Percentiles rank a stretch among this genome's conserved stretches.
These are phyloP conservation scores for Diaporthe amygdali DNA, from an alignment of 2,329 filamentous ascomycete species.

Conservation along the genomic window DNA sequence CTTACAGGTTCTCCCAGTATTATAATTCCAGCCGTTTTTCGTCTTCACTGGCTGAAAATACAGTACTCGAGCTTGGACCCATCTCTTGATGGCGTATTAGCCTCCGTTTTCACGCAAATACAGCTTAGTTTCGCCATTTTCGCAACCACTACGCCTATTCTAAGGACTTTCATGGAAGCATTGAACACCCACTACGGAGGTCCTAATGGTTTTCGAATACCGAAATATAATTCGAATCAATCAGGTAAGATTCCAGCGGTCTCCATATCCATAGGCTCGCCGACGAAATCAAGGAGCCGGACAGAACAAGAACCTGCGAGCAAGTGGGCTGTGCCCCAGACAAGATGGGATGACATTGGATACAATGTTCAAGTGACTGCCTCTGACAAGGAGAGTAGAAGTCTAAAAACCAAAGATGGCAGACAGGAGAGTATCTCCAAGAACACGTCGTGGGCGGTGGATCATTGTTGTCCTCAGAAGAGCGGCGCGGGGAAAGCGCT, in stretches of 20 bases:
- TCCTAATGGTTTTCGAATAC: neutral
- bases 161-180: constrained; percentile 48
- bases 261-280: neutral
- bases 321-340: neutral
- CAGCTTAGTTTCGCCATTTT: constrained; percentile 47
- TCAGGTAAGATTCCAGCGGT: neutral
- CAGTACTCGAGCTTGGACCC: constrained; percentile 39
- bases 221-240: neutral
- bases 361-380: constrained; percentile 11
- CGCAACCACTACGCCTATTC: constrained; percentile 45
- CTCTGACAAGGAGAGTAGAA: neutral
- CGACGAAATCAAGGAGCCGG: neutral
- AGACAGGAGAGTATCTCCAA: constrained; percentile 19
- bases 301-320: neutral
- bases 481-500: neutral
- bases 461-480: neutral
- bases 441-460: constrained; percentile 21
- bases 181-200: constrained; percentile 39
- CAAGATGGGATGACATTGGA: constrained; percentile 17
- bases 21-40: constrained; percentile 43
- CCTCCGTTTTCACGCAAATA: constrained; percentile 43
- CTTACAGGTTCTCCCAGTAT: constrained; percentile 34
- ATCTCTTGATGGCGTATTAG: constrained; percentile 40
- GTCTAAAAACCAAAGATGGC: neutral
- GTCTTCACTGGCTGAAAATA: constrained; percentile 40